Conservation (phyloP, 2,329 filamentous ascomycete genomes). For the Atkinsonella texensis region DNA sequence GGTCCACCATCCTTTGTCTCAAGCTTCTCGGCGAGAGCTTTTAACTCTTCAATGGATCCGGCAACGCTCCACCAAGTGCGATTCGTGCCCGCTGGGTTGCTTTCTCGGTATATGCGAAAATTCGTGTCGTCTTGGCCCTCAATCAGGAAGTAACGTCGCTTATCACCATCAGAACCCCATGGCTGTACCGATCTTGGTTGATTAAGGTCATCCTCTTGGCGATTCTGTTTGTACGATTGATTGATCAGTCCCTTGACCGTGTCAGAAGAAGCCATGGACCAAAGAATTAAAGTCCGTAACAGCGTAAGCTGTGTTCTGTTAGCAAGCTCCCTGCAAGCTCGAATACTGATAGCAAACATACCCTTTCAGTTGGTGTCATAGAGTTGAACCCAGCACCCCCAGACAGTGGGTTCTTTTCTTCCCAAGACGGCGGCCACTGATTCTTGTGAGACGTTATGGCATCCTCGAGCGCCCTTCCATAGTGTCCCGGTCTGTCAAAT, state of each 20-base stretch:
- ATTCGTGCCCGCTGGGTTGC: constrained; percentile 65
- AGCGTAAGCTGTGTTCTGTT: constrained; percentile 55
- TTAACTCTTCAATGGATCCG: constrained; percentile 78
- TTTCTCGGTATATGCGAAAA: constrained; percentile 90
- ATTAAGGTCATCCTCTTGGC: constrained; percentile 68
- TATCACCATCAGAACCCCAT: constrained; percentile 83
- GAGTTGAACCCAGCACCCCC: constrained; percentile 70
- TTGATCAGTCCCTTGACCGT: constrained; percentile 69
- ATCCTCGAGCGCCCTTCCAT: constrained; percentile 86
- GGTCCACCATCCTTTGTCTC: constrained; percentile 66
- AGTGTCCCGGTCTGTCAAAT: constrained; percentile 68
- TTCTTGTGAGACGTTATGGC: constrained; percentile 71
- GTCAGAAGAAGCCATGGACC: constrained; percentile 84
- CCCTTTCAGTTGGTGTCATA: constrained; percentile 71
- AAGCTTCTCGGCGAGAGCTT: constrained; percentile 62
- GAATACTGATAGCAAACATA: constrained; percentile 30
- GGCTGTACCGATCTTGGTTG: constrained; percentile 81
- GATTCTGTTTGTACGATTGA: constrained; percentile 76
- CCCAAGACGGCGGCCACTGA: constrained; percentile 84
- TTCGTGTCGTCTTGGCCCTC: constrained; percentile 90
- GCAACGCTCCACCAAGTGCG: constrained; percentile 89
- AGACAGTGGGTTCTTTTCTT: constrained; percentile 68
- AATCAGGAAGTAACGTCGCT: constrained; percentile 84
- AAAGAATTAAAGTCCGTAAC: constrained; percentile 71
- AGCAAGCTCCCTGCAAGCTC: background rate